Base-by-base conservation (phyloP, 2,329 filamentous ascomycete species). In the Zalaria sp. region DNA sequence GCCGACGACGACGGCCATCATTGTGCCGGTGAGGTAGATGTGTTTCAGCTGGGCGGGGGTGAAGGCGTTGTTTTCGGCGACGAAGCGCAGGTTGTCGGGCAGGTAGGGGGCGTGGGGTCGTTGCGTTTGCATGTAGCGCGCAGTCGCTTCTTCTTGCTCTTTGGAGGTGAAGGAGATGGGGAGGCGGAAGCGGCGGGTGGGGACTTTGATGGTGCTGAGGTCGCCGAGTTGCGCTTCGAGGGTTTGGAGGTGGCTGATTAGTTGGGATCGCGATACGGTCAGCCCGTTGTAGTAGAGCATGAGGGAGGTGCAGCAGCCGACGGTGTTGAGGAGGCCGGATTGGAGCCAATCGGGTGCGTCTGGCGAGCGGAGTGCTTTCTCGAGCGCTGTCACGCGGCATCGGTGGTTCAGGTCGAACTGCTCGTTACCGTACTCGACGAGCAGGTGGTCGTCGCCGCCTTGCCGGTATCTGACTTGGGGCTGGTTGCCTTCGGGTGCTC, bases 61-160 rank as follows among this genome's bases (percentile, higher is more conserved):
- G 43, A 75, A 66, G 3, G 67, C 71, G 47, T 75, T 75, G 53
- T 72, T 73, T 47, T 66, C 67, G 1, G 70, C 69, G 1, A 66
- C 61, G 43, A 80, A 81, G 1, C 70, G 64, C 34, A 79, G 63
- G 41, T 79, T 79, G 48, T 75, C 72, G 0, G 77, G 77, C 0
- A 81, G 62, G 51, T 77, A 81, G 0, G 73, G 68, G 0, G 77
- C 77, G 38, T 75, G 68, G 1, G 71, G 66, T 5, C 77, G 67
- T 46, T 78, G 75, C 1, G 75, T 79, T 25, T 72, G 71, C 52
- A 71, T 71, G 55, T 81, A 81, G 3, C 77, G 66, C 37, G 72
- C 60, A 1, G 77, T 67, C 0, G 76, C 75, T 29, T 72, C 67
- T 18, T 65, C 53, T 46, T 66, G 63, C 10, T 60, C 57, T 43